These are phyloP conservation scores for Trichosporon sp. DNA, from an alignment of 1,284 basidiomycete species.

Conservation along the genomic window DNA sequence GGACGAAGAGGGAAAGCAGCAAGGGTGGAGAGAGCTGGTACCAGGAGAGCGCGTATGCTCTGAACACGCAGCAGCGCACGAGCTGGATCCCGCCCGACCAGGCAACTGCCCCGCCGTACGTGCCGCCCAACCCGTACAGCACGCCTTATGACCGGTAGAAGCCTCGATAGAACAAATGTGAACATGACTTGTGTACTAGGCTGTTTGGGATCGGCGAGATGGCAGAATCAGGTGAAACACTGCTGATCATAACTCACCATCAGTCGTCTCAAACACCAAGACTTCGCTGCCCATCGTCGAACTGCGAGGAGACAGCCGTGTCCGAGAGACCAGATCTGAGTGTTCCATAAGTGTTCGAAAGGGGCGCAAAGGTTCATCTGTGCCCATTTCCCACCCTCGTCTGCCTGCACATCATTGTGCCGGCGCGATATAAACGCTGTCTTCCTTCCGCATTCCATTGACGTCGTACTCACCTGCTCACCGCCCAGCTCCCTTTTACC, in stretches of 20 bases:
- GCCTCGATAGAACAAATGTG: background rate
- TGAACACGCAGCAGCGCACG: conserved; percentile 7
- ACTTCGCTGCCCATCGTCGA: background rate
- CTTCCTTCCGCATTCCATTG: background rate
- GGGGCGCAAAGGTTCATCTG: background rate
- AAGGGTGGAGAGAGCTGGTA: conserved; percentile 10
- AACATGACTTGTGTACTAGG: background rate
- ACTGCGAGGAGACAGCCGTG: background rate
- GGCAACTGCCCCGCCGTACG: background rate
- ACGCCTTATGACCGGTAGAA: conserved; percentile 1
- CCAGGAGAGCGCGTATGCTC: conserved; percentile 14
- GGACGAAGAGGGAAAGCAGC: background rate
- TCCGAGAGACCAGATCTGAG: background rate
- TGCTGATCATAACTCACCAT: background rate
- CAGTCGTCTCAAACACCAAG: background rate
- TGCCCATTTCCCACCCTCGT: background rate
- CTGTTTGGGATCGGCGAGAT: background rate
- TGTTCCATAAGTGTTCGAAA: background rate
- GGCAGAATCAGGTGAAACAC: background rate
- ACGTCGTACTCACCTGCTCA: background rate
- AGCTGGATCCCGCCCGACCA: background rate
- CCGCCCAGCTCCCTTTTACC: no score
- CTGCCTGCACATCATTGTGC: no score
- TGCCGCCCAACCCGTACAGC: background rate
- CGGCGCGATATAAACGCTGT: background rate